Evolutionary conservation across 2,329 filamentous ascomycete genomes (phyloP), one percentile per base, ranked within the genome.

Genomic region (Colletotrichum orchidophilum): DNA sequence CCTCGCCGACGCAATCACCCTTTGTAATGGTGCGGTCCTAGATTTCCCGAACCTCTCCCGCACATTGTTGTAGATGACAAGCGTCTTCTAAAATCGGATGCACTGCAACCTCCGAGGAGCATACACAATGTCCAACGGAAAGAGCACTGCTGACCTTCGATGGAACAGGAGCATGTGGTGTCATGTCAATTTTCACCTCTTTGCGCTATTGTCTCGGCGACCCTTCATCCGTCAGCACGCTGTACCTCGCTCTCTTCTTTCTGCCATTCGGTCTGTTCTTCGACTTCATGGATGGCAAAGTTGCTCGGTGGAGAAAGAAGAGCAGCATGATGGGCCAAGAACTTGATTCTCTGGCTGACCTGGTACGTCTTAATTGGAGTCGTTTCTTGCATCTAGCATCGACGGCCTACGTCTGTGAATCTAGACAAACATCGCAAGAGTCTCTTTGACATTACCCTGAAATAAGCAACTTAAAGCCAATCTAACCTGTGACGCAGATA

Each of bases 311-410:
- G 96, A 91, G 96, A 80, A 93, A 94, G 84, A 99, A 98, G 91
- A 96, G 94, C 78, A 97, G 94, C 77, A 87, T 99, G 80, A 98
- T 99, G 96, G 96, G 96, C 13, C 96, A 98, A 82, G 96, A 99
- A 83, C 86, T 99, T 66, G 96, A 99, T 82, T 98, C 96, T 7
- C 87, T 99, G 58, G 96, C 96, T 66, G 96, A 99, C 81, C 81
- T 99, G 86, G 95, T 97, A 92, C 31, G 89, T 78, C 61, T 55
- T 46, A 58, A 42, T 24, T 62, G n/a, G 13, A 24, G 4, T 12
- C 12, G 12, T 52, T 63, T 63, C 57, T 26, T 63, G 49, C 33
- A 29, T 26, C 55, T 21, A 5, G 27, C 26, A 33, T 15, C 11
- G 12, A 27, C 46, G 3, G 33, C 29, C 58, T 42, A 29, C 26